phyloP scores from a whole-genome alignment of 2,329 filamentous ascomycete genomes.

The Pleomassaria siparia region DNA sequence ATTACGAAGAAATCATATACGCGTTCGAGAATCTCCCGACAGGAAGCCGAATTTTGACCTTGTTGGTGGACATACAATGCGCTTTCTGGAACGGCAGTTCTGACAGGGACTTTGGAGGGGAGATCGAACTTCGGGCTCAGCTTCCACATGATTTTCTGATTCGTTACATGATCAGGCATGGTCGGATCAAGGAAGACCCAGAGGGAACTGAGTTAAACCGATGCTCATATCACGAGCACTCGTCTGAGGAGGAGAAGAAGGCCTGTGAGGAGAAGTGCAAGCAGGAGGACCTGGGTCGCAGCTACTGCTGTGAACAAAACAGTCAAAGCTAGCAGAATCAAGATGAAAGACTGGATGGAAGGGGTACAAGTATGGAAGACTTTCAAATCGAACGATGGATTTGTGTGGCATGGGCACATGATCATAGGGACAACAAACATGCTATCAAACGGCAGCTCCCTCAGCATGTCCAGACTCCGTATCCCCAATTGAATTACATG shows the following conservation, averaged over 20 bases:
- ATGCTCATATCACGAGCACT: background rate
- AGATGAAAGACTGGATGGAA: too few species aligned
- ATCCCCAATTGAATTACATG: too few species aligned
- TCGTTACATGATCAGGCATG: background rate
- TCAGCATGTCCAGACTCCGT: too few species aligned
- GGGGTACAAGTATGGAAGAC: too few species aligned
- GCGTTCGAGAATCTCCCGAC: constrained; percentile 13
- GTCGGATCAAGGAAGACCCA: background rate
- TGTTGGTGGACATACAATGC: constrained; percentile 8
- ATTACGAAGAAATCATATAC: constrained; percentile 9
- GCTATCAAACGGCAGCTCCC: too few species aligned
- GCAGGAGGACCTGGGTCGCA: too few species aligned
- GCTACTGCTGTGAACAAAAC: too few species aligned
- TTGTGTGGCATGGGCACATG: too few species aligned
- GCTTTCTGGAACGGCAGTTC: background rate
- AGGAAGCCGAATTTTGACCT: constrained; percentile 9
- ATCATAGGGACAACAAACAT: too few species aligned
- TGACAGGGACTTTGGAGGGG: background rate
- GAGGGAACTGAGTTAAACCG: background rate
- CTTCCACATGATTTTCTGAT: background rate
- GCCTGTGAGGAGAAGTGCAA: too few species aligned
- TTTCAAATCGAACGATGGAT: too few species aligned
- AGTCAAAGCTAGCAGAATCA: too few species aligned
- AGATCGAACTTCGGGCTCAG: background rate
- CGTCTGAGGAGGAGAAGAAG: background rate